Evolutionary conservation across 768 basidiomycete species (phyloP).

Genomic region (Fomitopsis serialis): DNA sequence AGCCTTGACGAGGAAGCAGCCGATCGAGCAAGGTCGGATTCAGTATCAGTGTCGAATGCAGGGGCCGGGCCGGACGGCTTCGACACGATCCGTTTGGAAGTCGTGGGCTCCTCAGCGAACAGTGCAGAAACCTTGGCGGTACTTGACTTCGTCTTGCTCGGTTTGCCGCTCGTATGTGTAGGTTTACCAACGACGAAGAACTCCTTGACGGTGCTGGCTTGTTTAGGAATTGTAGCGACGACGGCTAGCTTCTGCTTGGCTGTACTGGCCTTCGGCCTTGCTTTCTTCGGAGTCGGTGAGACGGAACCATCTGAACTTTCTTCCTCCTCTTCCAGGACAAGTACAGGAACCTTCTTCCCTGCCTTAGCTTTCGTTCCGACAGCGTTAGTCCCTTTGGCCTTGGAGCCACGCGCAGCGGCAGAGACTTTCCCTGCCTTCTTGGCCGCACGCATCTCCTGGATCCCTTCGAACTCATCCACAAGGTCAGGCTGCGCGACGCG

Average conservation of each 20-base stretch:
- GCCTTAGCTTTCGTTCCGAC: background rate
- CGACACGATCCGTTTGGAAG: background rate
- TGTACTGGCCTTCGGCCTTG: constrained; percentile 2
- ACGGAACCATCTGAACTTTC: background rate
- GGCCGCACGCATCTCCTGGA: constrained; percentile 39
- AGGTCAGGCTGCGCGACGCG: constrained; percentile 59
- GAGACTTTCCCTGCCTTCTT: constrained; percentile 44
- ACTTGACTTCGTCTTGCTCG: background rate
- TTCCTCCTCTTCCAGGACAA: background rate
- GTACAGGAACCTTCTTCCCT: constrained; percentile 4
- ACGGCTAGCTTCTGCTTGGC: background rate
- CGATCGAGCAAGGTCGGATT: background rate
- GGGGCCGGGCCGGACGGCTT: background rate
- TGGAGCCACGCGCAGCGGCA: background rate
- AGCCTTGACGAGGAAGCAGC: too few relatives aligned
- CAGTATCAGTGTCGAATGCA: background rate
- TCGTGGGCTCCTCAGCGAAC: background rate
- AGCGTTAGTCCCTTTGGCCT: background rate
- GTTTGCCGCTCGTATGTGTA: background rate
- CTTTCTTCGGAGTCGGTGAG: background rate
- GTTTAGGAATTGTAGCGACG: background rate
- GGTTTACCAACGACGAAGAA: constrained; percentile 7
- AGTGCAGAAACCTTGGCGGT: background rate
- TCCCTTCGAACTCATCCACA: constrained; percentile 54
- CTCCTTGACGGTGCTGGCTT: constrained; percentile 4